These are phyloP conservation scores for Xylaria venustula DNA, from an alignment of 495 filamentous ascomycete genomes.

Conservation along the genomic window DNA sequence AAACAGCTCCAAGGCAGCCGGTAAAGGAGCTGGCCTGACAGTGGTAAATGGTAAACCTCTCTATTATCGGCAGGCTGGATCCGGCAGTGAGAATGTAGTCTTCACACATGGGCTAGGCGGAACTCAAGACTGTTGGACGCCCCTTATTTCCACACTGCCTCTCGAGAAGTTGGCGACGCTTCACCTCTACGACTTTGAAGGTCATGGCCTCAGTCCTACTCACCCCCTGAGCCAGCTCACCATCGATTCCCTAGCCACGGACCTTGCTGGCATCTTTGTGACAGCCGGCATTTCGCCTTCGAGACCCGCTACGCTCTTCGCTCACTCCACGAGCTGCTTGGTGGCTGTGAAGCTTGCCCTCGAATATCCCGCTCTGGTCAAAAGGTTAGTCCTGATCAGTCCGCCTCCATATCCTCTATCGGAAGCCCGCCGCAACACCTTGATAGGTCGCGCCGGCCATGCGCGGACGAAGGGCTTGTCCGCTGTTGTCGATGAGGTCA, in stretches of 20 bases:
- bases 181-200: constrained; percentile 53
- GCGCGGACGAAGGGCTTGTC: background rate
- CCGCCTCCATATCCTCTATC: constrained; percentile 17
- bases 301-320: constrained; percentile 47
- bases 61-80: constrained; percentile 32
- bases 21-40: constrained; percentile 36
- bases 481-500: background rate
- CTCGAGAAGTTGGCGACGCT: constrained; percentile 26
- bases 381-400: constrained; percentile 42
- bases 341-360: constrained; percentile 35
- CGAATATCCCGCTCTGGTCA: constrained; percentile 35
- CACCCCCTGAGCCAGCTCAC: constrained; percentile 36
- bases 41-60: constrained; percentile 44
- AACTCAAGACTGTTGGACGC: constrained; percentile 41
- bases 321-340: constrained; percentile 31
- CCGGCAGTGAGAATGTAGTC: constrained; percentile 38
- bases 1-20: constrained; percentile 27
- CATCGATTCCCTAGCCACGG: constrained; percentile 42
- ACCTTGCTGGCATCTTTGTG: constrained; percentile 41
- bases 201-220: constrained; percentile 52
- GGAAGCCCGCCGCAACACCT: background rate
- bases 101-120: constrained; percentile 40
- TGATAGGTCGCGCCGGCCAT: background rate
- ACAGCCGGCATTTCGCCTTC: constrained; percentile 21
- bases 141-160: constrained; percentile 33